These are phyloP conservation scores for Phoma sp. DNA, from an alignment of 2,329 filamentous ascomycete species.

Conservation along the genomic window DNA sequence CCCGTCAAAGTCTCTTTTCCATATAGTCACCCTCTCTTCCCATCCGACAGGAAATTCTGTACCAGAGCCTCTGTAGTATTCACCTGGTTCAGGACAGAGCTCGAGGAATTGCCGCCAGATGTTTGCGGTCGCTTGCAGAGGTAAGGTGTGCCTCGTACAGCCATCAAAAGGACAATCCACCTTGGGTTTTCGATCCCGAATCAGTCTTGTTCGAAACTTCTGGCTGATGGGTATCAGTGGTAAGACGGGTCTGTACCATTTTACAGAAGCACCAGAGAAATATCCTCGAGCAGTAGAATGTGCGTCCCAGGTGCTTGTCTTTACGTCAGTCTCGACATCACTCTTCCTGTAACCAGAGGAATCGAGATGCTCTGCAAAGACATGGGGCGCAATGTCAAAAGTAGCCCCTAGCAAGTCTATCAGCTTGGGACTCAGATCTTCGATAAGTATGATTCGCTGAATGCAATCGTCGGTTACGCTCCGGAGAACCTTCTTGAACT, in stretches of 20 bases:
- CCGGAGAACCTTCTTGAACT: not conserved
- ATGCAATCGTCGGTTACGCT: not conserved
- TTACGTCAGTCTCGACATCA: not conserved
- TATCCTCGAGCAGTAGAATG: not conserved
- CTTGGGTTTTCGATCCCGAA: not conserved
- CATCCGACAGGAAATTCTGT: constrained; percentile 1
- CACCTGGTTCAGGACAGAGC: not conserved
- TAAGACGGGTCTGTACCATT: not conserved
- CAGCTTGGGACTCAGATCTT: constrained; percentile 19
- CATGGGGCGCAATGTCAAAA: constrained; percentile 23
- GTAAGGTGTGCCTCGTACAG: not conserved
- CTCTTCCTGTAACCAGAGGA: constrained; percentile 15
- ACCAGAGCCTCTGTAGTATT: not conserved
- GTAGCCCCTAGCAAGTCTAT: constrained; percentile 21
- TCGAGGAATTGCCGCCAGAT: not conserved
- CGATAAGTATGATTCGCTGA: constrained; percentile 13
- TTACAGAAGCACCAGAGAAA: not conserved
- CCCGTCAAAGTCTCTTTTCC: not conserved
- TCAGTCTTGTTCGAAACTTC: not conserved
- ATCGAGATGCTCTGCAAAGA: constrained; percentile 24
- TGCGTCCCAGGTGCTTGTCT: not conserved
- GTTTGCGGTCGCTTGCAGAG: not conserved
- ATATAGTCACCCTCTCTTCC: not conserved
- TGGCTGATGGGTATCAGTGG: not conserved
- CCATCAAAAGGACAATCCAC: not conserved